Base-by-base conservation (phyloP, 2,329 filamentous ascomycete genomes). In the Zymoseptoria crescenta region DNA sequence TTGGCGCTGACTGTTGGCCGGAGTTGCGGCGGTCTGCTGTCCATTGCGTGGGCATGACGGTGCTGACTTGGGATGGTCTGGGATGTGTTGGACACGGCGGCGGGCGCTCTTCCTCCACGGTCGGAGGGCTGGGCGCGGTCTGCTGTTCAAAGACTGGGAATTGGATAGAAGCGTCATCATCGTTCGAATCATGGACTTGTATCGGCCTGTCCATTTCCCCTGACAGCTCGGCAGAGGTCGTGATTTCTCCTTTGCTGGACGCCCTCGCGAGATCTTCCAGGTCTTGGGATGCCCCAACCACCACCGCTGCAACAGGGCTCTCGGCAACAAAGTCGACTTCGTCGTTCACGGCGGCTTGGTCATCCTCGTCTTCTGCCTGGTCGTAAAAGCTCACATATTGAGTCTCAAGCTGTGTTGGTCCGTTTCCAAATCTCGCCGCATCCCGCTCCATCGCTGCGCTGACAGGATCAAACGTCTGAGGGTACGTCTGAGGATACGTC, bases 401-500 rank as follows among this genome's bases (percentile, higher is more conserved):
- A n/a, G 56, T 48, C 30, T 56, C 45, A 27, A 61, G 28, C 49
- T 62, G 63, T 16, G 62, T 64, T 21, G 55, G 56, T 45, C 52
- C 57, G 16, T 57, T 58, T 20, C 57, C 57, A 51, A 61, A 64
- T 55, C 64, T 57, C 21, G 56, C 54, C 7, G 60, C 64, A 52
- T 66, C 64, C 35, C 62, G 56, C 13, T 61, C 62, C 2, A 66
- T 55, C 10, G 62, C 64, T 13, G 58, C 61, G 19, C 28, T 52
- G 35, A 64, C 62, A n/a, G 64, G 64, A 52, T 66, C 59, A 35
- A 62, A 66, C 10, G 64, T 66, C 52, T 62, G 56, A 49, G 64
- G 63, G 19, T 50, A 66, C 13, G 64, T 66, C 52, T 62, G 56
- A 49, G 64, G 63, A 13, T 50, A 57, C 49, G 56, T 58, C 16